Evolutionary conservation across 306 rosid genomes (phyloP), one percentile per base, ranked within the genome.

Genomic region (Prosopis cineraria): DNA sequence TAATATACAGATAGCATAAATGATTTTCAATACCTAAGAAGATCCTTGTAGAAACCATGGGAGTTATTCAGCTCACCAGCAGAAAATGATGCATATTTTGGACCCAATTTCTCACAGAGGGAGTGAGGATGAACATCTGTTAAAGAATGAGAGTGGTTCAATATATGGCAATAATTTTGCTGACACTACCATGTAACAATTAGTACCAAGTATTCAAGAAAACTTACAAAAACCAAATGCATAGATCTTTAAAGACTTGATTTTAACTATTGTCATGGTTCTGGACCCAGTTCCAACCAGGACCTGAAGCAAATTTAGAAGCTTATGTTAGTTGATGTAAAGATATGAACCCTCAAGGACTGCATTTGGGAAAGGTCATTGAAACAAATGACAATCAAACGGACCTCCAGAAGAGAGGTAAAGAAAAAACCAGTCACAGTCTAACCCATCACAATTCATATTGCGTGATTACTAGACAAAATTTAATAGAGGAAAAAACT

Each of bases 161-260:
- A 19, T 53, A 68, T 80, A 68, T 14, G 20, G 14, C 33, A 33
- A 74, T 50, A 59, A 72, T 62, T 72, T 37, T 67, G 73, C 81
- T 60, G 70, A 70, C 72, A 12, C 40, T 43, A 62, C 48, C 45
- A 43, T 77, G 73, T 16, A 65, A 77, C 1, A 12, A 48, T 36
- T 25, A 65, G 53, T n/a, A 68, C 63, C 58, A 76, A 70, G 70
- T 45, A 72, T 72, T n/a, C 77, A 62, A 43, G 75, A 63, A 76
- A 72, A 86, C 99, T 93, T 90, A 95, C 99, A 93, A 74, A 95
- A 93, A 72, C 99, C 99, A 85, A 93, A 95, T 2, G 99, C 99
- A 84, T 95, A 95, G 86, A 95, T 53, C 79, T 90, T 90, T 78
- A 95, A 79, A 25, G 98, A 87, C 87, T 95, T 95, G 77, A 95